Evolutionary conservation across 805 yeast genomes (phyloP), one percentile per base, ranked within the genome.

Genomic region (Clavispora carvajalis): DNA sequence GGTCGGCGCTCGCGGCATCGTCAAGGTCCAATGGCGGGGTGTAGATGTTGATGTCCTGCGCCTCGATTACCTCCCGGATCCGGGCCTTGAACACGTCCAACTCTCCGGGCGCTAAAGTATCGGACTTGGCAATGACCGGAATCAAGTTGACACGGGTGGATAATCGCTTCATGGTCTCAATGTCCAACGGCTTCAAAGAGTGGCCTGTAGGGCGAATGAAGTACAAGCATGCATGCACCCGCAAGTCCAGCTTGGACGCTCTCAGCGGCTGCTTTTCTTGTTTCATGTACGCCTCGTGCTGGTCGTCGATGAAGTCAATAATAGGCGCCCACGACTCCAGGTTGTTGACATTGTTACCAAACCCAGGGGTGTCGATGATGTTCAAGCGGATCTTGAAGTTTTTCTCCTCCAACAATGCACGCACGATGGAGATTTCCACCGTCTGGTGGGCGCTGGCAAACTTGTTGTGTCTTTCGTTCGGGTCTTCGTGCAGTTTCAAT

Each of bases 231-330:
- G 89, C 95, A 57, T 90, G 95, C 25, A 90, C 96, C 55, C 97
- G 77, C 48, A 87, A 67, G 64, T 90, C 97, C 52, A 81, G 83
- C 57, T 73, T 77, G 30, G 65, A 65, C 2, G 39, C 44, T 62
- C 98, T 79, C 38, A 60, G 62, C 24, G 98, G 98, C 66, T 90
- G 98, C 58, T 88, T 93, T 59, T 89, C 96, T 61, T 86, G 96
- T 60, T 85, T 85, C 91, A 89, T 84, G 60, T 67, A 88, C 18
- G 84, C 74, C 55, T 83, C 89, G 57, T 87, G 93, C 67, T 89
- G 96, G 58, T 87, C 95, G 62, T 89, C 96, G 47, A 90, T 79
- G 62, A 87, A 90, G 61, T 87, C 95, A 45, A 85, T 72, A 52
- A 88, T 76, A 28, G 96, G 88, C 44, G 81, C 82, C 95, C 95